Evolutionary conservation across 805 yeast species (phyloP).

Genomic region (Candida sphagnicola): DNA sequence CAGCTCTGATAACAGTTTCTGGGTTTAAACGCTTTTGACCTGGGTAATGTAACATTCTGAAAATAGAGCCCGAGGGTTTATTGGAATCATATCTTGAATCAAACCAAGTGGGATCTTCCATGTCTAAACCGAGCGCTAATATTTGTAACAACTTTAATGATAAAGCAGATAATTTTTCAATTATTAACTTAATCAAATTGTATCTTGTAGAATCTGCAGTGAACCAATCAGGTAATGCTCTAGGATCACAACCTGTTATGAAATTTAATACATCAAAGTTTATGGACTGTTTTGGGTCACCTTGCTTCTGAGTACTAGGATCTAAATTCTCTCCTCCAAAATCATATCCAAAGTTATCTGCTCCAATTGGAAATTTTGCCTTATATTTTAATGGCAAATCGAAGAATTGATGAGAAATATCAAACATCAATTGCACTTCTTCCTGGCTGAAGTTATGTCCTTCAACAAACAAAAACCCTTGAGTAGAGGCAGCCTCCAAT

Average conservation of each 20-base stretch:
- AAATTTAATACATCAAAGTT: conserved; percentile 58
- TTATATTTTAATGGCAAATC: conserved; percentile 50
- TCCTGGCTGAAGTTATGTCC: conserved; percentile 56
- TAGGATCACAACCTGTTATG: conserved; percentile 35
- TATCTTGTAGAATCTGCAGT: conserved; percentile 32
- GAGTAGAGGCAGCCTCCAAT: conserved; percentile 54
- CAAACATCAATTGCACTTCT: conserved; percentile 50
- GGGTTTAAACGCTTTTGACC: conserved; percentile 47
- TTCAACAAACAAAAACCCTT: conserved; percentile 63
- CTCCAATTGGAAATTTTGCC: conserved; percentile 45
- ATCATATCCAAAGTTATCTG: conserved; percentile 55
- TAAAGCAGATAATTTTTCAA: conserved; percentile 44
- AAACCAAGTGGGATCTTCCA: conserved; percentile 61
- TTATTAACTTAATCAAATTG: conserved; percentile 30
- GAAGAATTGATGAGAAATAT: conserved; percentile 47
- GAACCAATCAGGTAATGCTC: conserved; percentile 51
- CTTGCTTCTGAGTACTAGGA: conserved; percentile 23
- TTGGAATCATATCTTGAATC: conserved; percentile 51
- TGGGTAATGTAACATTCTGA: conserved; percentile 70
- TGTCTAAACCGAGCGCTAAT: conserved; percentile 58
- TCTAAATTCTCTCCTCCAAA: conserved; percentile 50
- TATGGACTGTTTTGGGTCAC: conserved; percentile 66
- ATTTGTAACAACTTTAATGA: conserved; percentile 48
- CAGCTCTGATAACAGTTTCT: conserved; percentile 50
- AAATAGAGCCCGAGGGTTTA: conserved; percentile 57